Base-by-base conservation (phyloP, 2,329 filamentous ascomycete species). In the Calonectria honghensis region DNA sequence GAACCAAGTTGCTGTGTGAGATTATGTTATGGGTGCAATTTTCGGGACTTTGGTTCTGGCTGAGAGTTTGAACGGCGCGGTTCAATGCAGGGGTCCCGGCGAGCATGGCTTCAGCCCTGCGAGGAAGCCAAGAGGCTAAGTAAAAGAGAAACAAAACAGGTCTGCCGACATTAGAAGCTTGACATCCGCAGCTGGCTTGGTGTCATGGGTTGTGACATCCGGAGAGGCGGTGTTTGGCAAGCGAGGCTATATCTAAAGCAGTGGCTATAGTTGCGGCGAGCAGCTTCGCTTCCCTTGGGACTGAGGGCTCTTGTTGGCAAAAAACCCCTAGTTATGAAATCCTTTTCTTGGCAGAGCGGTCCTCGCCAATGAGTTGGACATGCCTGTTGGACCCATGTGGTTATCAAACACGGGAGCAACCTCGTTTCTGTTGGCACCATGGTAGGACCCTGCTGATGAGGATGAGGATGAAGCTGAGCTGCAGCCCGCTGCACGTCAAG, bases 21-120 rank as follows among this genome's bases (percentile, higher is more conserved):
- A n/a, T 35, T 37, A 13, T 35, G 29, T 54, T 31, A 32, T 11
- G n/a, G 4, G 45, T 20, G 20, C 18, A 6, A 24, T 48, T 48
- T 54, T 54, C 51, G 51, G 51, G 51, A 41, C 57, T 63, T 63
- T 63, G 57, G 57, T 63, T 29, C 7, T 59, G 20, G 18, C 37
- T 9, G 57, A 31, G 57, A 41, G 57, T 29, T 63, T 63, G 24
- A 41, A 37, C 57, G 20, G 35, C 32, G 39, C 24, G 35, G 35
- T 29, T 41, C 27, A 41, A 63, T 41, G 57, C 57, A 61, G 57
- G 57, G 57, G 57, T 37, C 29, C 32, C 14, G 35, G 35, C 16
- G 57, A 18, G n/a, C 9, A 10, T 29, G 37, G 35, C 35, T 63
- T 41, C 57, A 63, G 57, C 57, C 57, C 57, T 63, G 57, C 27